A percentile compares a stretch with the other conserved stretches of the same genome.
phyloP scores from a whole-genome alignment of 2,329 filamentous ascomycete genomes.

The Calonectria fujianensis region DNA sequence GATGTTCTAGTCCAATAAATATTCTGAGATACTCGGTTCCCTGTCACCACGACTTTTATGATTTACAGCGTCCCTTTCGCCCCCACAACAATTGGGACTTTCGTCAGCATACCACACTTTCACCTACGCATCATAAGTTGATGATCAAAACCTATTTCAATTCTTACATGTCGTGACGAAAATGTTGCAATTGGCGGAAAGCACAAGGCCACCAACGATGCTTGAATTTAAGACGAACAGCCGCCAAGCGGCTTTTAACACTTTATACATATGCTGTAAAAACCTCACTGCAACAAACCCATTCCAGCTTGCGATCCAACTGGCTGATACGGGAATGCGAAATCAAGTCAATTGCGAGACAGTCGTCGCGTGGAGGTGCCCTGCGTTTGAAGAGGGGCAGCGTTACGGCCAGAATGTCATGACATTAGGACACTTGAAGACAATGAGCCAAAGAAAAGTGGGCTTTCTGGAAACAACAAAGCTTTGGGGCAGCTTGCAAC shows the following conservation, averaged over 20 bases:
- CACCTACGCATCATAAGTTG: not conserved
- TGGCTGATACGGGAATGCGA: not conserved
- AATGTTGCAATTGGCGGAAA: not conserved
- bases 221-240: not conserved
- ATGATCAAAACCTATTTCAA: not conserved
- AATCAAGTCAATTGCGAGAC: not conserved
- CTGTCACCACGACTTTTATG: not conserved
- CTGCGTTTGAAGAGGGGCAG: not conserved
- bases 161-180: not conserved
- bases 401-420: not conserved
- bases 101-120: not conserved
- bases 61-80: not conserved
- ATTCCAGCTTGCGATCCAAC: not conserved
- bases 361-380: not conserved
- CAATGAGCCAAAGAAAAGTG: not conserved
- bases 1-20: not conserved
- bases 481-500: not conserved
- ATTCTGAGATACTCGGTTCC: not conserved
- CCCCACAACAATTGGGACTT: not conserved
- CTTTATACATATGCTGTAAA: not conserved
- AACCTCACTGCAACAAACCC: not conserved
- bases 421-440: not conserved
- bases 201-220: not conserved
- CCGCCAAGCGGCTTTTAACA: not conserved
- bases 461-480: not conserved